phyloP scores from a whole-genome alignment of 1,284 basidiomycete genomes.

The Pterulicium gracile region DNA sequence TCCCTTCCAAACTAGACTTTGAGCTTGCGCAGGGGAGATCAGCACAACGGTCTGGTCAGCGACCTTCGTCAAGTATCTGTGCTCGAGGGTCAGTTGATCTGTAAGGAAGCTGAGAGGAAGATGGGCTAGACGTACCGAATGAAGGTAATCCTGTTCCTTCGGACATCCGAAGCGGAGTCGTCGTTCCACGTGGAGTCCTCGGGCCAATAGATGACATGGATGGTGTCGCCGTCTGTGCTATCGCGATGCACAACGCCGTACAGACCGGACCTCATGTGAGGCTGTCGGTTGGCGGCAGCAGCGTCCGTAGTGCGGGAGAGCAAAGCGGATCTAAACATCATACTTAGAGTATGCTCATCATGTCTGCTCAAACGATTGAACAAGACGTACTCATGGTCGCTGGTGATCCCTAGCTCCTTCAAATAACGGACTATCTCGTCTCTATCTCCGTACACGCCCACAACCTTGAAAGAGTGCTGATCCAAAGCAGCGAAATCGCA shows the following conservation, averaged over 20 bases:
- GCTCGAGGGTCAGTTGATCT: constrained; percentile 1
- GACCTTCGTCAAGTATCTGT: constrained; percentile 45
- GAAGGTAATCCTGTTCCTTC: constrained; percentile 45
- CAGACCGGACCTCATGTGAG: constrained; percentile 35
- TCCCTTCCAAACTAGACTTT: constrained; percentile 31
- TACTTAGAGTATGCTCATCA: too few relatives aligned
- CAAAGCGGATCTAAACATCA: not conserved
- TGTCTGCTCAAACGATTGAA: too few relatives aligned
- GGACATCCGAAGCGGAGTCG: constrained; percentile 28
- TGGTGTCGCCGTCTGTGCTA: constrained; percentile 10
- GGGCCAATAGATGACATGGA: constrained; percentile 50
- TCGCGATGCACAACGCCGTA: constrained; percentile 24
- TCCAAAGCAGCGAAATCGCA: constrained; percentile 43
- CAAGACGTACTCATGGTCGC: constrained; percentile 24
- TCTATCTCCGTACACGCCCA: constrained; percentile 48
- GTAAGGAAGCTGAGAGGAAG: not conserved
- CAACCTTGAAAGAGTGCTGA: constrained; percentile 27
- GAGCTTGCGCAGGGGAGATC: constrained; percentile 33
- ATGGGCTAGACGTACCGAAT: constrained; percentile 33
- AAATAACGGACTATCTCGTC: constrained; percentile 36
- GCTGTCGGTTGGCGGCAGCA: constrained; percentile 13
- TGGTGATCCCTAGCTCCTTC: constrained; percentile 20
- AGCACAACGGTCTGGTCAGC: constrained; percentile 39
- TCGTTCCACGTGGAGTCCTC: constrained; percentile 52
- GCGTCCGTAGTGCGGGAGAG: constrained; percentile 5